These are phyloP conservation scores for Ganoderma meredithae DNA, from an alignment of 1,284 basidiomycete genomes.

Conservation along the genomic window DNA sequence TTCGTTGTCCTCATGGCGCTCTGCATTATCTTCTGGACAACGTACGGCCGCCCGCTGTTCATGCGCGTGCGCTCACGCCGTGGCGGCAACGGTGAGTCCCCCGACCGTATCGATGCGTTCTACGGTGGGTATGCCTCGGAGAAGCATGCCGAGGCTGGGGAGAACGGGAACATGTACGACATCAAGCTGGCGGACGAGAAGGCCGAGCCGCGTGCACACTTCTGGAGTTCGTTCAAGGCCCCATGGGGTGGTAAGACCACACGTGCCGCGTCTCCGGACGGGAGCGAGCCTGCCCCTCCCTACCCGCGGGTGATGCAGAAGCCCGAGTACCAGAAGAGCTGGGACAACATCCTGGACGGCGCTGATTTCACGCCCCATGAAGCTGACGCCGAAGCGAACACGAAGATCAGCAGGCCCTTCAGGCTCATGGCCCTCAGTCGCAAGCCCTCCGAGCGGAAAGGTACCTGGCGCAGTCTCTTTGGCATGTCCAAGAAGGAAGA, in stretches of 20 bases:
- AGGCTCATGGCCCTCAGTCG: conserved; percentile 55
- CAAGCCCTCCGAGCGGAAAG: conserved; percentile 43
- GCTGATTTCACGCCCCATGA: conserved; percentile 28
- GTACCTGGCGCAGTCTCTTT: conserved; percentile 11
- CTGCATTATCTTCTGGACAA: conserved; percentile 69
- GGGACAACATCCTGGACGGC: conserved; percentile 58
- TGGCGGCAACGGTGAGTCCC: conserved; percentile 56
- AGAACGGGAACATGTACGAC: conserved; percentile 1
- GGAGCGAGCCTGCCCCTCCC: conserved; percentile 17
- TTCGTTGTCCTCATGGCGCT: conserved; percentile 80
- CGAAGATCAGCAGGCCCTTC: conserved; percentile 43
- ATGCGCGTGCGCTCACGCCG: conserved; percentile 51
- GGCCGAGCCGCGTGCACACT: conserved; percentile 44
- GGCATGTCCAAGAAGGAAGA: conserved; percentile 6
- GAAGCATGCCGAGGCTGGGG: conserved; percentile 10
- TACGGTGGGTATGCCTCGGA: neutral
- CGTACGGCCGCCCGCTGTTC: conserved; percentile 57
- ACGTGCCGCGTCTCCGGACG: conserved; percentile 9
- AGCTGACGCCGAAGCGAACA: neutral
- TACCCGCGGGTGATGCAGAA: conserved; percentile 43
- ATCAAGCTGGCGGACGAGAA: conserved; percentile 27
- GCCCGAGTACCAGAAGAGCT: conserved; percentile 51
- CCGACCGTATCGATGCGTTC: neutral
- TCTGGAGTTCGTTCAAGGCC: conserved; percentile 43
- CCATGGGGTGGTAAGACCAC: conserved; percentile 27